Conservation (phyloP, 306 rosid species). For the Begonia loranthoides region DNA sequence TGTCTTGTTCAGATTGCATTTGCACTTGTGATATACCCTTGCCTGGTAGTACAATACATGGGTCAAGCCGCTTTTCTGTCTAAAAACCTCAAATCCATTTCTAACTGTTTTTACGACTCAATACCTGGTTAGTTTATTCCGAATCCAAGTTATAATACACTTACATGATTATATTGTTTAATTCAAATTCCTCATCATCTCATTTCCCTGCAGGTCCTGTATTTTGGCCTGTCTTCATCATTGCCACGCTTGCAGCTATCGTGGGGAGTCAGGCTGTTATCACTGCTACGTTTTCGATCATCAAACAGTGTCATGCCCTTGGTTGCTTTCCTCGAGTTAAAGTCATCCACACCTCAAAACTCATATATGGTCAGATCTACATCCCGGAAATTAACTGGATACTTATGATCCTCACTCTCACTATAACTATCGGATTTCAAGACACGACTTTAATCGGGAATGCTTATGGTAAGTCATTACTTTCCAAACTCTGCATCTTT, state of each 20-base stretch:
- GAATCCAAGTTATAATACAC: background rate
- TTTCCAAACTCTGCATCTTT: background rate
- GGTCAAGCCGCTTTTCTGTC: conserved; percentile 89
- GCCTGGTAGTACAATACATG: conserved; percentile 83
- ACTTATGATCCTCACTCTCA: conserved; percentile 74
- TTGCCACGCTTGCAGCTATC: conserved; percentile 73
- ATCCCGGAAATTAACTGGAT: conserved; percentile 93
- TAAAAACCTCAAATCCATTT: conserved; percentile 24
- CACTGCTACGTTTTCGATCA: conserved; percentile 74
- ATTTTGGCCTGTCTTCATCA: conserved; percentile 74
- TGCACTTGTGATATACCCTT: conserved; percentile 61
- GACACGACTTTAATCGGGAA: conserved; percentile 73
- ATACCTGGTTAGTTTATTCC: conserved; percentile 55
- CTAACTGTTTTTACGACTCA: conserved; percentile 48
- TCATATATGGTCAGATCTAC: conserved; percentile 67
- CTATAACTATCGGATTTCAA: conserved; percentile 71
- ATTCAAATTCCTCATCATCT: too few species aligned
- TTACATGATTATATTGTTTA: too few species aligned
- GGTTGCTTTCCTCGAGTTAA: conserved; percentile 92
- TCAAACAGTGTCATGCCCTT: conserved; percentile 83
- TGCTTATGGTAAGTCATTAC: conserved; percentile 56
- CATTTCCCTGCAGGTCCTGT: conserved; percentile 35
- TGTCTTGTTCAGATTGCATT: conserved; percentile 58
- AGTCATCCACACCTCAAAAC: conserved; percentile 81
- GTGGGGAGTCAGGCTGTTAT: conserved; percentile 94